Conservation (phyloP, 2,329 filamentous ascomycete genomes). For the Celoporthe dispersa region DNA sequence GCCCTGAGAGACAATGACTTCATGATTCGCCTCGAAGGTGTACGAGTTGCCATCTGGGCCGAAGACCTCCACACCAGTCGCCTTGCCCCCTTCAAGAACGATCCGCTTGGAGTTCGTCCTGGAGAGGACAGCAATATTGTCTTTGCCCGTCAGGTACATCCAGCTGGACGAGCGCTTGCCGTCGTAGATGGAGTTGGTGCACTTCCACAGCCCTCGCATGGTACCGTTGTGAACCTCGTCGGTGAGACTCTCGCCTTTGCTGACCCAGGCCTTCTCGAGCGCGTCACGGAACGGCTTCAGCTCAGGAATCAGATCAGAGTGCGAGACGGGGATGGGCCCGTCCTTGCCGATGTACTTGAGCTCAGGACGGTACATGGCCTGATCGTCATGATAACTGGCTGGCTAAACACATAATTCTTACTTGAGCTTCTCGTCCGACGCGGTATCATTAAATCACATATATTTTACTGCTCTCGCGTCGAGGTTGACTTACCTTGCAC, state of each 20-base stretch:
- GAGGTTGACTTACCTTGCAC: constrained; percentile 46
- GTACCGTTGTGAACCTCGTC: constrained; percentile 61
- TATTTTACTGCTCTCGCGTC: rapidly evolving
- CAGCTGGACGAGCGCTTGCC: constrained; percentile 58
- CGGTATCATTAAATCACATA: too few relatives aligned
- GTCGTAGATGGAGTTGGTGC: constrained; percentile 60
- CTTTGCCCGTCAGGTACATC: constrained; percentile 55
- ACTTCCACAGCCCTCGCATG: constrained; percentile 58
- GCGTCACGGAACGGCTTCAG: constrained; percentile 55
- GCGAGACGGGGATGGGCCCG: constrained; percentile 58
- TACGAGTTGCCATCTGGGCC: constrained; percentile 45
- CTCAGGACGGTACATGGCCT: constrained; percentile 47
- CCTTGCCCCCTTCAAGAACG: constrained; percentile 52
- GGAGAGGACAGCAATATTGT: constrained; percentile 58
- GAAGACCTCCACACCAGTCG: constrained; percentile 51
- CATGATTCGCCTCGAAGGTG: constrained; percentile 51
- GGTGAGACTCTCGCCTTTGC: constrained; percentile 53
- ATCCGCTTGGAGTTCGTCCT: constrained; percentile 53
- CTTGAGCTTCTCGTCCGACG: background rate
- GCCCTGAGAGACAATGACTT: constrained; percentile 55
- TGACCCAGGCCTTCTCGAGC: constrained; percentile 56
- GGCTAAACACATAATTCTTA: constrained; percentile 29
- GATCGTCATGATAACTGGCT: constrained; percentile 62
- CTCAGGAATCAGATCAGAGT: constrained; percentile 58
- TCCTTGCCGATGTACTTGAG: constrained; percentile 55